A percentile compares a stretch with the other conserved stretches of the same genome.
Conservation (phyloP, 768 basidiomycete species). For the Tricholoma sp. region DNA sequence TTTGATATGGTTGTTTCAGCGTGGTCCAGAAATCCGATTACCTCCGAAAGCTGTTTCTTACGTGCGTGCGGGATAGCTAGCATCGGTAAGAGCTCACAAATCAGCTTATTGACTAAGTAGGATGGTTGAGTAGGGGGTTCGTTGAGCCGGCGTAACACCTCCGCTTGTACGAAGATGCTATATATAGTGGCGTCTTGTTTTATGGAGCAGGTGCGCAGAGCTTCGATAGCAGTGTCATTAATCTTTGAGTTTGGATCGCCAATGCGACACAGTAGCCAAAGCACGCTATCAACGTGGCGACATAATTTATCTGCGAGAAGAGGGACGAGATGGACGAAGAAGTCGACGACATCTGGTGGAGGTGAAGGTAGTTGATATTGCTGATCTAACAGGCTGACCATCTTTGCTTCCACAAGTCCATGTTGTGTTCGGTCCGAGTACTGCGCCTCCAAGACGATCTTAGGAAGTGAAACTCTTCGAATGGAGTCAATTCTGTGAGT, state of each 20-base stretch:
- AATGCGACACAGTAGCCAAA: slow-evolving; percentile 13
- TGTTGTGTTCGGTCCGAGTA: slow-evolving; percentile 12
- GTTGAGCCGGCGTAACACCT: slow-evolving; percentile 9
- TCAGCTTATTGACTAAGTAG: slow-evolving; percentile 7
- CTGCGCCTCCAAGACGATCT: slow-evolving; percentile 12
- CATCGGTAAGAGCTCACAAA: slow-evolving; percentile 13
- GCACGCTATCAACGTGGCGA: slow-evolving; percentile 4
- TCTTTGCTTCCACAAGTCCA: slow-evolving; percentile 14
- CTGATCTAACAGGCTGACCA: slow-evolving; percentile 9
- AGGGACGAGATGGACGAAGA: slow-evolving; percentile 10
- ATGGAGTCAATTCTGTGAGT: slow-evolving; percentile 10
- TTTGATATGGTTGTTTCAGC: slow-evolving; percentile 8
- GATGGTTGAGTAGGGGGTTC: slow-evolving; percentile 13
- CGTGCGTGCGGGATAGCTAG: slow-evolving; percentile 14
- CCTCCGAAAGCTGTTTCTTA: slow-evolving; percentile 5
- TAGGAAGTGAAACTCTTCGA: slow-evolving; percentile 8
- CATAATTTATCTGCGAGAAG: slow-evolving; percentile 11
- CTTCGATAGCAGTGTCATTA: slow-evolving; percentile 3
- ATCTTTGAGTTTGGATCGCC: slow-evolving; percentile 13
- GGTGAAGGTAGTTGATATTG: slow-evolving; percentile 11
- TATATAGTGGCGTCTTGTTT: slow-evolving; percentile 10
- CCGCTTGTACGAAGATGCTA: slow-evolving; percentile 6
- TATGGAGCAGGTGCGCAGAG: slow-evolving; percentile 6
- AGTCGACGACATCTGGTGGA: slow-evolving; percentile 12
- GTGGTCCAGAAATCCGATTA: slow-evolving; percentile 13